A percentile compares a stretch with the other conserved stretches of the same genome.
Evolutionary conservation across 768 basidiomycete species (phyloP).

Genomic region (Amanita rubescens): DNA sequence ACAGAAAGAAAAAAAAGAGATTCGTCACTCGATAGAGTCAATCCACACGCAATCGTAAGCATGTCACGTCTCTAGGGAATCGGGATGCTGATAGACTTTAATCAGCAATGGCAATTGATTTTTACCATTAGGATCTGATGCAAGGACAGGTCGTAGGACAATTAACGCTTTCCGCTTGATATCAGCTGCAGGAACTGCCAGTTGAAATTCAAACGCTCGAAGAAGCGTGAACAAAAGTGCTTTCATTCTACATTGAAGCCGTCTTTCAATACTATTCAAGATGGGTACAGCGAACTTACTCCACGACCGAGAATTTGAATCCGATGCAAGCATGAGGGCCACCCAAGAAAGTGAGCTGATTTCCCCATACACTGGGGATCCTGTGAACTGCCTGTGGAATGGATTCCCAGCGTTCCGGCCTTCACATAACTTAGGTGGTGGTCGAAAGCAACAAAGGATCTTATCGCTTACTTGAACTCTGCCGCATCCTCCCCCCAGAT

Average conservation of each 20-base stretch:
- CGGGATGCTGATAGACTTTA: slow-evolving; percentile 17
- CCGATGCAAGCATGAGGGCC: slow-evolving; percentile 64
- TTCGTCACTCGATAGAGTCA: too few relatives aligned
- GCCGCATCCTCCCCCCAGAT: slow-evolving; percentile 59
- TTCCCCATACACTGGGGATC: slow-evolving; percentile 56
- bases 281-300: slow-evolving; percentile 29
- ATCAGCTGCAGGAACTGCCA: slow-evolving; percentile 34
- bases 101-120: slow-evolving; percentile 42
- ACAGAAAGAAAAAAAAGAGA: too few relatives aligned
- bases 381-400: slow-evolving; percentile 33
- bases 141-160: slow-evolving; percentile 38
- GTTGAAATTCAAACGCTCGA: slow-evolving; percentile 43
- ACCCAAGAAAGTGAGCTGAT: slow-evolving; percentile 54
- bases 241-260: slow-evolving; percentile 23
- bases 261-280: not conserved
- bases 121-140: slow-evolving; percentile 31
- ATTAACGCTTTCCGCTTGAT: slow-evolving; percentile 24
- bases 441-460: not conserved
- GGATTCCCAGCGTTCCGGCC: slow-evolving; percentile 58
- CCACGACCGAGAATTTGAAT: slow-evolving; percentile 54
- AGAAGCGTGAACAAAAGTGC: slow-evolving; percentile 32
- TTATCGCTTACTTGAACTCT: slow-evolving; percentile 47
- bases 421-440: slow-evolving; percentile 15
- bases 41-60: too few relatives aligned
- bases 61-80: too few relatives aligned